A percentile compares a stretch with the other conserved stretches of the same genome.
Evolutionary conservation across 2,329 filamentous ascomycete species (phyloP).

Genomic region (Ceratocystis harringtonii): DNA sequence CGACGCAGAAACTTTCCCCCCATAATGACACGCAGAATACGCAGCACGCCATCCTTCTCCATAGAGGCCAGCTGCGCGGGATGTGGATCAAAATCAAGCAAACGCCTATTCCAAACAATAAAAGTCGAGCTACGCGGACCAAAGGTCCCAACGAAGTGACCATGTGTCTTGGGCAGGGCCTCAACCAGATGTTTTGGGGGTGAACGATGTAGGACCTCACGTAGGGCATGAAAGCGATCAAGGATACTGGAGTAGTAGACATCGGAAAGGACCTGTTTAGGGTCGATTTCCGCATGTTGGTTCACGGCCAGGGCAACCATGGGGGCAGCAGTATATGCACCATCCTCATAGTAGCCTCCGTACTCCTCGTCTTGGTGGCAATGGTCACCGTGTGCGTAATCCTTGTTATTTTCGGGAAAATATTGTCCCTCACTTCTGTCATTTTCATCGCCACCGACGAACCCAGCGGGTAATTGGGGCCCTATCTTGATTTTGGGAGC

Average conservation of each 20-base stretch:
- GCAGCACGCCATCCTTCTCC: constrained; percentile 49
- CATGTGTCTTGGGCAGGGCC: constrained; percentile 38
- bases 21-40: constrained; percentile 51
- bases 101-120: constrained; percentile 36
- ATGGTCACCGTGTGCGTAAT: constrained; percentile 18
- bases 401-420: constrained; percentile 21
- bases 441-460: not conserved
- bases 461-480: constrained; percentile 33
- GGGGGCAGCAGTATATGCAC: constrained; percentile 56
- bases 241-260: constrained; percentile 55
- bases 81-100: constrained; percentile 40
- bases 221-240: constrained; percentile 49
- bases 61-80: constrained; percentile 48
- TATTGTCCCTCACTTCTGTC: not conserved
- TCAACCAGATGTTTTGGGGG: constrained; percentile 39
- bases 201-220: constrained; percentile 40
- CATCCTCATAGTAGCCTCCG: constrained; percentile 60
- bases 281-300: constrained; percentile 23
- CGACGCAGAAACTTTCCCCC: constrained; percentile 47
- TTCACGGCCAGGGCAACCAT: constrained; percentile 23
- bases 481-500: constrained; percentile 38
- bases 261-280: constrained; percentile 37
- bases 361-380: constrained; percentile 23
- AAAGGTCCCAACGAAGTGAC: constrained; percentile 40
- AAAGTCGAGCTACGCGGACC: constrained; percentile 36